Evolutionary conservation across 1,139 yeast species (phyloP), one percentile per base, ranked within the genome.

Genomic region (Yamadazyma dushanensis): DNA sequence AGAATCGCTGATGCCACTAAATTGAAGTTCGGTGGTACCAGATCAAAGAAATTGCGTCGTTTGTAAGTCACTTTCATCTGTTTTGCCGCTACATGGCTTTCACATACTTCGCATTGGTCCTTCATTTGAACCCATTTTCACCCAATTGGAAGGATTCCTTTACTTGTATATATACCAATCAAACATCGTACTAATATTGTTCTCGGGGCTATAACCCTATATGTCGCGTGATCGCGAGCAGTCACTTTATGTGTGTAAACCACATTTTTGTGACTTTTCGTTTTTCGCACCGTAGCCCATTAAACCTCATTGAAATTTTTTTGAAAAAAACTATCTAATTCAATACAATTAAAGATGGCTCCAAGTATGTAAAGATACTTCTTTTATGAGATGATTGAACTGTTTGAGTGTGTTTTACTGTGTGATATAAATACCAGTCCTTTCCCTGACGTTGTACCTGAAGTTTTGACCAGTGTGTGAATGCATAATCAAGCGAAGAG

Each of bases 1-100:
- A 77, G 90, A 53, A 66, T 92, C 23, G 73, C 83, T 37, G 97
- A 92, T 55, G 73, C 75, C 44, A 87, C 97, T 13, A 77, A 78
- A 44, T 73, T 92, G 69, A 84, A 83, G 61, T 87, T 87, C 55
- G 98, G 98, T 71, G 97, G 97, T 70, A 82, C 78, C 35, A 79
- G 95, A 55, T 74, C 95, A 16, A 94, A 92, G 64, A 80, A 82
- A 57, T 73, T 74, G 44, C 84, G 97, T 70, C 82, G 97, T 66
- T 73, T 85, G 54, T 83, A 14, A 26, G 8, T 25, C n/a, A 18
- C 25, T 22, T 22, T 24, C 16, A 11, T 13, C n/a, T 5, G 11
- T 5, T 13, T 5, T 24, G 26, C 24, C 24, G 24, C 24, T 21
- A 9, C 24, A 5, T 21, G n/a, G n/a, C 24, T 10, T 21, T n/a